These are phyloP conservation scores for Mycena pura DNA, from an alignment of 768 basidiomycete genomes.

Conservation along the genomic window DNA sequence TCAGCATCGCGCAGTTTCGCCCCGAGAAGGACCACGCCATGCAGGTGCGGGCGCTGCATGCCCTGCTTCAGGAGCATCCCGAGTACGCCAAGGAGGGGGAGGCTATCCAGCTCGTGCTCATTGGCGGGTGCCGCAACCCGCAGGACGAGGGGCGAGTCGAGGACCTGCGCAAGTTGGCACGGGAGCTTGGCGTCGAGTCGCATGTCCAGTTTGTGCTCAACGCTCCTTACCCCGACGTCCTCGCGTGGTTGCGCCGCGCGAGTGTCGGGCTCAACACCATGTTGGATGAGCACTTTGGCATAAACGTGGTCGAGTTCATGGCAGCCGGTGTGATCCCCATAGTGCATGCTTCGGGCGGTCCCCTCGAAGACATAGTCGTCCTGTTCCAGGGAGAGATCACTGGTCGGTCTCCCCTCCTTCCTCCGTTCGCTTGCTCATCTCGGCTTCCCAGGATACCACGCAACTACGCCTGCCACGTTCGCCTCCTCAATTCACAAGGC, in stretches of 20 bases:
- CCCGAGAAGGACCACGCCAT: slow-evolving; percentile 94
- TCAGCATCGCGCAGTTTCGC: slow-evolving; percentile 93
- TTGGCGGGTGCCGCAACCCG: slow-evolving; percentile 86
- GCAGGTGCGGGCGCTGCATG: slow-evolving; percentile 75
- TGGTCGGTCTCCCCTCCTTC: slow-evolving; percentile 44
- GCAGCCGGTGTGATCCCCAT: slow-evolving; percentile 94
- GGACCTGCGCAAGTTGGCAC: slow-evolving; percentile 61
- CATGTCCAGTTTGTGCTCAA: slow-evolving; percentile 84
- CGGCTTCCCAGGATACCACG: slow-evolving; percentile 74
- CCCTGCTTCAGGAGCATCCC: slow-evolving; percentile 64
- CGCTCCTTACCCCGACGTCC: slow-evolving; percentile 74
- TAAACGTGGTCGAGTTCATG: slow-evolving; percentile 98
- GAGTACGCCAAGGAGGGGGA: slow-evolving; percentile 51
- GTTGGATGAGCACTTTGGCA: slow-evolving; percentile 98
- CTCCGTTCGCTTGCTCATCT: not conserved
- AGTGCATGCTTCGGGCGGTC: slow-evolving; percentile 92
- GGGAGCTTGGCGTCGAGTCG: slow-evolving; percentile 61
- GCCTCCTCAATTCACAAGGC: slow-evolving; percentile 70
- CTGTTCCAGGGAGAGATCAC: slow-evolving; percentile 76
- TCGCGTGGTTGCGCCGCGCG: slow-evolving; percentile 73
- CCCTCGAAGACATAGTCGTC: slow-evolving; percentile 88
- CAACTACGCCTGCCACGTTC: slow-evolving; percentile 66
- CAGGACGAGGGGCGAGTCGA: slow-evolving; percentile 76
- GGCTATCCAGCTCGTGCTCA: slow-evolving; percentile 73
- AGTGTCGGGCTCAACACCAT: slow-evolving; percentile 94